Base-by-base conservation (phyloP, 2,329 filamentous ascomycete genomes). In the Fusarium sp. region DNA sequence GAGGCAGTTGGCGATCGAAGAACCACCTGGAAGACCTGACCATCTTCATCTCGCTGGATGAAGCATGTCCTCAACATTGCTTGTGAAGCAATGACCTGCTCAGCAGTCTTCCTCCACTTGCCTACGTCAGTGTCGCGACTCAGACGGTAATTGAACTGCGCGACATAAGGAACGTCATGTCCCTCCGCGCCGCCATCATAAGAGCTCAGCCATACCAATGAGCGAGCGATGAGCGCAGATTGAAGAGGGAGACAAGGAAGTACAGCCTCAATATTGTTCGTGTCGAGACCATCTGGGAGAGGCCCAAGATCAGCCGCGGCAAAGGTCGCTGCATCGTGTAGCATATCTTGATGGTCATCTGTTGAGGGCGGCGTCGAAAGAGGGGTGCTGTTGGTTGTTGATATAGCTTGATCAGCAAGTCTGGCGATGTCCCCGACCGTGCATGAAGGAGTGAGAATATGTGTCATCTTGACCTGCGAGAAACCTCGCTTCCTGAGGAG, bases 231-330 rank as follows among this genome's bases (percentile, higher is more conserved):
- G 6, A 69, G 54, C 0, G 60, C 60, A 4, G 66, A 69, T n/a
- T 69, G 66, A 3, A 69, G 49, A 40, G 66, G 66, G 1, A 69
- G 51, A 3, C 66, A 69, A 8, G 65, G 65, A 3, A 69, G n/a
- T 1, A 69, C 46, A 2, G 22, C 54, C n/a, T 56, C 41, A 3
- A 69, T 61, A 4, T 57, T 57, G 4, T 12, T 6, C 3, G 1
- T 8, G 1, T 57, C 13, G 1, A 63, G 43, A 11, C 20, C 34
- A 13, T 24, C 10, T 0, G 27, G 22, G 1, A 66, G 34, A 2
- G 41, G 13, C 0, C 54, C 54, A 22, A 69, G 54, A 0, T 66
- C 54, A 7, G 4, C 20, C 3, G 12, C n/a, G 1, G 15, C 12
- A 3, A 57, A 2, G 6, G 10, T 7, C 0, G 7, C 6, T 1